Conservation (phyloP, 2,329 filamentous ascomycete species). For the Arthrobotrys entomopaga region DNA sequence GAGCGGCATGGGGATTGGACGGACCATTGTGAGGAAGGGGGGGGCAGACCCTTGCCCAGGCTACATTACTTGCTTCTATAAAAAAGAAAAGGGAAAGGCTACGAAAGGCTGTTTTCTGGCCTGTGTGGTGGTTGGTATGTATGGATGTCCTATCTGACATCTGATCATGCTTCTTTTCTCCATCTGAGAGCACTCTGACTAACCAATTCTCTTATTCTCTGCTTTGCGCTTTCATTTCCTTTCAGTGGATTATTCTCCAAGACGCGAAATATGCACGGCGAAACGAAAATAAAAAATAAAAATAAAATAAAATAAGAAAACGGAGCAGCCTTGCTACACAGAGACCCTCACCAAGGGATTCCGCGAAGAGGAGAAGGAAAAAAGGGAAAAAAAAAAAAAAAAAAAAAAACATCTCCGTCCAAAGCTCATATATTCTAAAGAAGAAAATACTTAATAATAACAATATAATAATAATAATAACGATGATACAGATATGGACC, state of each 20-base stretch:
- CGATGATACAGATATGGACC: slow-evolving; percentile 3
- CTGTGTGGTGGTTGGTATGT: not conserved
- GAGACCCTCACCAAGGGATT: slow-evolving; percentile 3
- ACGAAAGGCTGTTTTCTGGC: slow-evolving; percentile 2
- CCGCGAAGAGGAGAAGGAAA: not conserved
- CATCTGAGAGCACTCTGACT: slow-evolving; percentile 1
- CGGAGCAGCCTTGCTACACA: not conserved
- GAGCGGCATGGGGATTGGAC: slow-evolving; percentile 13
- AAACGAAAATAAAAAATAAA: slow-evolving; percentile 1
- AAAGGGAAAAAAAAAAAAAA: too few relatives aligned
- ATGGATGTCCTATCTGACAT: slow-evolving; percentile 18
- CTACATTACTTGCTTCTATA: slow-evolving; percentile 1
- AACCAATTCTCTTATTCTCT: not conserved
- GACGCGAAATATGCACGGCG: slow-evolving; percentile 3
- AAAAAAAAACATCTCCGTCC: slow-evolving; percentile 11
- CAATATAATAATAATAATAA: too few relatives aligned
- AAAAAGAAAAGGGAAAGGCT: slow-evolving; percentile 12
- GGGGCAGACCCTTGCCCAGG: slow-evolving; percentile 3
- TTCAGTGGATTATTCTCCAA: slow-evolving; percentile 6
- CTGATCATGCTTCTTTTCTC: slow-evolving; percentile 10
- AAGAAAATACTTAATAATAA: slow-evolving; percentile 35
- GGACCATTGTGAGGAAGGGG: slow-evolving; percentile 11
- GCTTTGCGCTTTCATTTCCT: not conserved
- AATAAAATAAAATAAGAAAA: not conserved
- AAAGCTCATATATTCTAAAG: slow-evolving; percentile 36